Evolutionary conservation across 441 rosid species (phyloP).

Genomic region (Pelargonium myrrhifolium): DNA sequence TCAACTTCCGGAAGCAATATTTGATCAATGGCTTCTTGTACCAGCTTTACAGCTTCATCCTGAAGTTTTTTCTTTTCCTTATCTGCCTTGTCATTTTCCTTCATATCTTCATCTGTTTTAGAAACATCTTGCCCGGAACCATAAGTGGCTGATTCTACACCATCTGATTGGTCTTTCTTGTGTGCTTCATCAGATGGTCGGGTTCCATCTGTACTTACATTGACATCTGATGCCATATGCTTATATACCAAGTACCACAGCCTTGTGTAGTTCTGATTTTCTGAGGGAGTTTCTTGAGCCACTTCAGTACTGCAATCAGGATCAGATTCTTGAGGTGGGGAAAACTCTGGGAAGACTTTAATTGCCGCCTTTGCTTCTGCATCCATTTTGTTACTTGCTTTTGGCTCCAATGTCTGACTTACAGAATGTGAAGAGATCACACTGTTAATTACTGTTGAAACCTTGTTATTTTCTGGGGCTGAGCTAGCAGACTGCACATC

Average conservation of each 20-base stretch:
- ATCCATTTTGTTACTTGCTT: constrained; percentile 14
- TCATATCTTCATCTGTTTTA: constrained; percentile 17
- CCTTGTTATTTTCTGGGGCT: neutral
- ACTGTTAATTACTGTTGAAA: constrained; percentile 12
- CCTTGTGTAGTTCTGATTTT: constrained; percentile 44
- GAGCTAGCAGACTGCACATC: constrained; percentile 5
- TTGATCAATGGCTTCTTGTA: constrained; percentile 88
- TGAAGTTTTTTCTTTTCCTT: constrained; percentile 30
- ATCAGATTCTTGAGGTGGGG: constrained; percentile 23
- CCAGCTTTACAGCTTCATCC: constrained; percentile 67
- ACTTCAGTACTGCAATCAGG: constrained; percentile 22
- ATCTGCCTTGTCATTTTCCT: constrained; percentile 23
- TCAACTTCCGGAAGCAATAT: constrained; percentile 54
- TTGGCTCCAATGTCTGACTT: constrained; percentile 9
- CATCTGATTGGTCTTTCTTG: constrained; percentile 23
- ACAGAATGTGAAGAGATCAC: constrained; percentile 17
- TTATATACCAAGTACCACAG: constrained; percentile 73
- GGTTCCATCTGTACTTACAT: constrained; percentile 27
- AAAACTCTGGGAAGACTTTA: constrained; percentile 13
- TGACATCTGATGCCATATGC: constrained; percentile 63
- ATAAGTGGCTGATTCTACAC: constrained; percentile 14
- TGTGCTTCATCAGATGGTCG: constrained; percentile 10
- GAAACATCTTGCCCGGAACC: constrained; percentile 14
- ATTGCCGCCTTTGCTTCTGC: constrained; percentile 18
- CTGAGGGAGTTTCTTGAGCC: constrained; percentile 23